Percentiles rank a stretch among this genome's conserved stretches.
Evolutionary conservation across 192 early-diverging fungal species (phyloP).

Genomic region (Helicostylum pulchrum): DNA sequence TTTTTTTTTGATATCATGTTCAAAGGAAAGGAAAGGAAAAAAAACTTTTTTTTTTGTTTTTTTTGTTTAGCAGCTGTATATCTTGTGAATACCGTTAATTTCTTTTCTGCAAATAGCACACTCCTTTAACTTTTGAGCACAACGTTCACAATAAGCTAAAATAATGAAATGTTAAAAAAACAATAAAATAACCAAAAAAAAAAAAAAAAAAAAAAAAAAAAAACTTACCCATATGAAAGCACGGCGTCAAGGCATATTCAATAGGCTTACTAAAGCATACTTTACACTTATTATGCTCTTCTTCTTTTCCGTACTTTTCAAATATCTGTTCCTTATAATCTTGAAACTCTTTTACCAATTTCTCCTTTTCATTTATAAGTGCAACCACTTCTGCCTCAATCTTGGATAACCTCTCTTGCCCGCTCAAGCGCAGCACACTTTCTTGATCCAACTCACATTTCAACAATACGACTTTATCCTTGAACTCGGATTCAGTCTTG

Average conservation of each 20-base stretch:
- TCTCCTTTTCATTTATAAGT: constrained; percentile 1
- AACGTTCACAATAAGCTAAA: constrained; percentile 36
- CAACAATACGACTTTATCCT: too few species aligned
- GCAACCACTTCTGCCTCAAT: too few species aligned
- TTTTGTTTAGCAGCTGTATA: constrained; percentile 1
- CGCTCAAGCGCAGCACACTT: too few species aligned
- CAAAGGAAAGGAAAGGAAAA: neutral
- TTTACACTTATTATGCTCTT: constrained; percentile 35
- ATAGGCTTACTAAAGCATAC: constrained; percentile 39
- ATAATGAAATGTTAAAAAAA: neutral
- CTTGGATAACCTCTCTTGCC: too few species aligned
- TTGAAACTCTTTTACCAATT: constrained; percentile 5
- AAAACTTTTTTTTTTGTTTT: neutral
- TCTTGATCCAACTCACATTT: too few species aligned
- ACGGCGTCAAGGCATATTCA: constrained; percentile 39
- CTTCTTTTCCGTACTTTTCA: neutral
- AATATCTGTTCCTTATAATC: neutral
- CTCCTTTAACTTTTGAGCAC: constrained; percentile 30
- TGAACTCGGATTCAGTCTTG: neutral
- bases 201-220: neutral
- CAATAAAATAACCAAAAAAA: neutral
- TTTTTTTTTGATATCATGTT: too few species aligned
- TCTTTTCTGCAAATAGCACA: constrained; percentile 38
- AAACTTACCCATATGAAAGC: constrained; percentile 34
- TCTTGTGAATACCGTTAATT: constrained; percentile 19